phyloP scores from a whole-genome alignment of 352 stramenopile species.

The Plasmopara muralis region DNA sequence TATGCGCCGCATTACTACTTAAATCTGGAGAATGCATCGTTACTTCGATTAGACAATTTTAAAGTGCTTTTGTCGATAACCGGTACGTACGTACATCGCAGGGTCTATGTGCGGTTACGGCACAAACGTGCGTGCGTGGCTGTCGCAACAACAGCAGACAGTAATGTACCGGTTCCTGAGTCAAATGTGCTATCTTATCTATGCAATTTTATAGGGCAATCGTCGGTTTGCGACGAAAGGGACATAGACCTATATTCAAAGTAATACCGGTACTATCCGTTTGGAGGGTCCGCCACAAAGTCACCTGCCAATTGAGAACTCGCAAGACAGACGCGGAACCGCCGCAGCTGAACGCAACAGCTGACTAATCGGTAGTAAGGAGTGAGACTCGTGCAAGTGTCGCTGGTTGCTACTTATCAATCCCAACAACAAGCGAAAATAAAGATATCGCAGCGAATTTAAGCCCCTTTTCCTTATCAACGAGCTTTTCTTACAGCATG shows the following conservation, averaged over 20 bases:
- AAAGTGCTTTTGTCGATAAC: no score
- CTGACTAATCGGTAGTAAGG: slow-evolving; percentile 6
- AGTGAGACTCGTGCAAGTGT: slow-evolving; percentile 15
- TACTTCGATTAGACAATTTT: no score
- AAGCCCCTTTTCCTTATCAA: slow-evolving; percentile 6
- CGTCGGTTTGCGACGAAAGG: background rate
- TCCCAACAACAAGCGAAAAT: slow-evolving; percentile 3
- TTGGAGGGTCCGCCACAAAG: background rate
- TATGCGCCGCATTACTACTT: no score
- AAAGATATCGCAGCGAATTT: slow-evolving; percentile 7
- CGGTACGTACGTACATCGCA: no score
- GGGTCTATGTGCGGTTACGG: no score
- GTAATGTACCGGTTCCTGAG: background rate
- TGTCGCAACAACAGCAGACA: no score
- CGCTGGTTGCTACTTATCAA: slow-evolving; percentile 8
- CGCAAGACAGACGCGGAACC: slow-evolving; percentile 21
- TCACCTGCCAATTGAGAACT: slow-evolving; percentile 14
- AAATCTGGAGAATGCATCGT: no score
- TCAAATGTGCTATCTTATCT: background rate
- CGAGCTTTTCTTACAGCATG: slow-evolving; percentile 30
- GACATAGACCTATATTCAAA: slow-evolving; percentile 13
- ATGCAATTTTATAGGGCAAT: background rate
- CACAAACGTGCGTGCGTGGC: no score
- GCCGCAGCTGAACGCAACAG: slow-evolving; percentile 16
- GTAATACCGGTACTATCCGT: slow-evolving; percentile 4